Evolutionary conservation across 495 filamentous ascomycete species (phyloP), one percentile per base, ranked within the genome.

Genomic region (Hypoxylon lienhwacheense): DNA sequence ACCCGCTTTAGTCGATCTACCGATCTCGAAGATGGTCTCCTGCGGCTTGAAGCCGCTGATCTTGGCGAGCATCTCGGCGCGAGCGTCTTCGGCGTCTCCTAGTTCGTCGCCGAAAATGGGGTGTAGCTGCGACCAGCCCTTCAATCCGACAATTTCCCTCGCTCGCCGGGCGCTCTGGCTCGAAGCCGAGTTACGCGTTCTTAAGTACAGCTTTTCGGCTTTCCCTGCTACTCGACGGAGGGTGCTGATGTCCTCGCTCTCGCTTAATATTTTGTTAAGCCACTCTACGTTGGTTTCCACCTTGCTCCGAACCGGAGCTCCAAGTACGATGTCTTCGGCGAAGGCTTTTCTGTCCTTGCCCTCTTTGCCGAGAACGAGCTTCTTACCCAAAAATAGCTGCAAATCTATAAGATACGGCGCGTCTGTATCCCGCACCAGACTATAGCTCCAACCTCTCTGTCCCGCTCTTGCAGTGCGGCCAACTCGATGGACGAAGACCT

Each of bases 401-500:
- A 98, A 71, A 64, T 98, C 93, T 1, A 98, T 73, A 1, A 98
- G 77, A 64, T 97, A 98, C 0, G 93, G 89, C 1, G 86, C 82
- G 69, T 98, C 93, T 4, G 86, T 79, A 36, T 89, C 86, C 39
- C 86, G 81, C 8, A 96, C 85, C 22, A 99, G 78, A 75, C 85
- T 95, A 74, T 93, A 99, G 73, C 87, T 87, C 93, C 95, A 97
- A 45, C 93, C 93, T 41, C 83, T 81, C 51, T 85, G 85, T 5
- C 95, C 95, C 33, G 93, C 93, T 79, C 93, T 82, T 17, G 93
- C 93, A 8, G 93, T 97, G 67, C 93, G 83, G 55, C 93, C 93
- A 20, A 99, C 95, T 62, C 93, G 86, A 69, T 99, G 93, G 50
- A 99, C 86, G 60, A 92, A 97, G 12, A 97, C 83, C 69, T 99